Evolutionary conservation across 352 stramenopile species (phyloP).

Genomic region (Stephanocyclus meneghinianus): DNA sequence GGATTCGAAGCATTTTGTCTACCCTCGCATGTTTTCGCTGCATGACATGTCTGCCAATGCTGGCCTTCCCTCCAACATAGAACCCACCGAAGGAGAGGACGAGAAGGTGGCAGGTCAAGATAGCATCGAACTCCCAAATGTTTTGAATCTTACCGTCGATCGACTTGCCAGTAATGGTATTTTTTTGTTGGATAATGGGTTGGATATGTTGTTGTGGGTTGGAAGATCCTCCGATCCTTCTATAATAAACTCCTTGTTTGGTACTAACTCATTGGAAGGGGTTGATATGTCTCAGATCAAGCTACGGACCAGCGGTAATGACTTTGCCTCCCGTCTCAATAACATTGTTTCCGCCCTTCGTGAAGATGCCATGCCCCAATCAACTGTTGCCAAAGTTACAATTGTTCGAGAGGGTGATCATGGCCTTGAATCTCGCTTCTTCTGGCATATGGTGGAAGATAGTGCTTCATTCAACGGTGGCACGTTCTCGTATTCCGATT

Average conservation of each 20-base stretch:
- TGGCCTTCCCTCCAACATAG: conserved; percentile 82
- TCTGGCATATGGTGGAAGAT: conserved; percentile 98
- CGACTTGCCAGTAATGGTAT: conserved; percentile 91
- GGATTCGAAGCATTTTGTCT: conserved; percentile 91
- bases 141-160: conserved; percentile 94
- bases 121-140: conserved; percentile 86
- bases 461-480: conserved; percentile 94
- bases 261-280: conserved; percentile 90
- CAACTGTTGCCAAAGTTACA: conserved; percentile 75
- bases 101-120: conserved; percentile 80
- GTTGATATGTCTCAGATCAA: conserved; percentile 85
- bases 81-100: conserved; percentile 13
- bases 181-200: conserved; percentile 95
- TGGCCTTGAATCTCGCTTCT: conserved; percentile 89
- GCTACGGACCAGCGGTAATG: conserved; percentile 84
- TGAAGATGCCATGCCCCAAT: conserved; percentile 76
- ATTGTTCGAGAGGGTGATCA: conserved; percentile 92
- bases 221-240: conserved; percentile 87
- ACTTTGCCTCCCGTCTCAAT: conserved; percentile 87
- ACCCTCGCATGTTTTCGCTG: conserved; percentile 95
- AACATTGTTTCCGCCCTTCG: conserved; percentile 88
- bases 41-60: conserved; percentile 89
- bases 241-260: conserved; percentile 92
- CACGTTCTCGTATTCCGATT: conserved; percentile 97
- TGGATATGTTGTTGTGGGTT: conserved; percentile 96